These are phyloP conservation scores for Pythium apleroticum DNA, from an alignment of 352 stramenopile species.

Conservation along the genomic window DNA sequence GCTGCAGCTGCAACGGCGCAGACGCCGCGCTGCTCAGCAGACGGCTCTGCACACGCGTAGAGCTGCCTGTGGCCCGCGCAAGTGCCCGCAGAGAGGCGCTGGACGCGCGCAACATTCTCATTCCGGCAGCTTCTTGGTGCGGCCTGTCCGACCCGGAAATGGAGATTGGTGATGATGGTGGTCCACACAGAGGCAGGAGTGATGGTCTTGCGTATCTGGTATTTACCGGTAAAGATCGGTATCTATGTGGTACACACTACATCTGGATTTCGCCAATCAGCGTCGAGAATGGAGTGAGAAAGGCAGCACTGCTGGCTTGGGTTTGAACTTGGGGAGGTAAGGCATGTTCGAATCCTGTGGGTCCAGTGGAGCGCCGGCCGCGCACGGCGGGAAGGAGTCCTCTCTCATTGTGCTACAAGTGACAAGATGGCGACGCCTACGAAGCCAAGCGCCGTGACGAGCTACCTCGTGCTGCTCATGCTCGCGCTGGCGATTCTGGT, in stretches of 20 bases:
- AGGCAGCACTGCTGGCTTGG: too few species aligned
- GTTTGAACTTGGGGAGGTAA: neutral
- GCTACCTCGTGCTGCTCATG: constrained; percentile 10
- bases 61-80: neutral
- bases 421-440: neutral
- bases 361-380: neutral
- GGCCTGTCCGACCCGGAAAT: constrained; percentile 5
- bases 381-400: neutral
- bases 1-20: constrained; percentile 19
- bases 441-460: neutral
- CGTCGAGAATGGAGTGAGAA: neutral
- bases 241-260: neutral
- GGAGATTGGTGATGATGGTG: neutral
- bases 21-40: constrained; percentile 6
- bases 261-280: neutral
- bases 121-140: neutral
- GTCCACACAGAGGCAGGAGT: constrained; percentile 12
- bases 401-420: neutral
- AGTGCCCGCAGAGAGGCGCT: constrained; percentile 5
- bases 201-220: constrained; percentile 9
- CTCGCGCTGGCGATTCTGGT: constrained; percentile 24
- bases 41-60: neutral
- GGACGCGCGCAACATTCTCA: constrained; percentile 20
- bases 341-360: neutral
- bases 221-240: constrained; percentile 7